These are phyloP conservation scores for Raddia guianensis DNA, from an alignment of 176 grass and related monocot species.

Conservation along the genomic window DNA sequence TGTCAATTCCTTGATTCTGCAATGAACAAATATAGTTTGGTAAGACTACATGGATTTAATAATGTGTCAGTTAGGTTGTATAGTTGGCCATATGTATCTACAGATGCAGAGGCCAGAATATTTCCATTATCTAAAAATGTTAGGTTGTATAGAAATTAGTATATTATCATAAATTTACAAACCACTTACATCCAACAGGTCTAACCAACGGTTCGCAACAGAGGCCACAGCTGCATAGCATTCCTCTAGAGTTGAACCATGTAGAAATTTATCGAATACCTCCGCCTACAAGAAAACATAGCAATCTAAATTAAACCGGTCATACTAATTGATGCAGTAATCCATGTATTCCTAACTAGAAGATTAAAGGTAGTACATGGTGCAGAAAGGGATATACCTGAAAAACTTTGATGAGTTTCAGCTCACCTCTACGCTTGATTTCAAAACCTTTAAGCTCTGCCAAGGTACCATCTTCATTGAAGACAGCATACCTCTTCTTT, in stretches of 20 bases:
- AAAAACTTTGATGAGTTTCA: conserved; percentile 99
- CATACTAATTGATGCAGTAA: conserved; percentile 16
- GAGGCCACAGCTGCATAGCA: conserved; percentile 98
- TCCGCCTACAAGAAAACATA: conserved; percentile 69
- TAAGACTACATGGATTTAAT: conserved; percentile 36
- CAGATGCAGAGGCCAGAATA: too few species aligned
- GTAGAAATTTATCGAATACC: conserved; percentile 97
- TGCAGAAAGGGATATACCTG: conserved; percentile 67
- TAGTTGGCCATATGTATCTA: background rate
- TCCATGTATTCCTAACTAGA: conserved; percentile 9
- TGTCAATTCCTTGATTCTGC: conserved; percentile 97
- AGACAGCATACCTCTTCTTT: conserved; percentile 99
- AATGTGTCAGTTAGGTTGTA: conserved; percentile 11
- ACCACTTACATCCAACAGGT: conserved; percentile 85
- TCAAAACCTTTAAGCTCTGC: conserved; percentile 99
- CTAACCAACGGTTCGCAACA: conserved; percentile 94
- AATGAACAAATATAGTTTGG: conserved; percentile 38
- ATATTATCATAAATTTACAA: conserved; percentile 26
- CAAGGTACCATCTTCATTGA: conserved; percentile 97
- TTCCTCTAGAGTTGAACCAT: conserved; percentile 93
- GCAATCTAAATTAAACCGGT: conserved; percentile 34
- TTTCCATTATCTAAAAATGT: background rate
- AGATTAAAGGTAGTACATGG: conserved; percentile 22
- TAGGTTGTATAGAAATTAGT: background rate
- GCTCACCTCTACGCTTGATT: conserved; percentile 98